A percentile compares a stretch with the other conserved stretches of the same genome.
These are phyloP conservation scores for Suillus bovinus DNA, from an alignment of 768 basidiomycete genomes.

Conservation along the genomic window DNA sequence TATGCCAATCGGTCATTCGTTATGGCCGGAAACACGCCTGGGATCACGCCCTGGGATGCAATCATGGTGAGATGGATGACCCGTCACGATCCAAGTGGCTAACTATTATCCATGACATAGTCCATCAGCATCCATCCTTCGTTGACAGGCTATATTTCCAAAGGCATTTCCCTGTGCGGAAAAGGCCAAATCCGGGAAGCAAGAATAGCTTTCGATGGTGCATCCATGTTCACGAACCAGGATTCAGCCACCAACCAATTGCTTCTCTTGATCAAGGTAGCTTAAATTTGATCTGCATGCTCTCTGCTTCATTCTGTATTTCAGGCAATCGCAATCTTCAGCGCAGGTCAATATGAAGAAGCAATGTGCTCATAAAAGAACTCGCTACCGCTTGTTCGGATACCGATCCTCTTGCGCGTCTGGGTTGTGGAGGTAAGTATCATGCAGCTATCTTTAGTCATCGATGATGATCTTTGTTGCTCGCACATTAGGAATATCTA, in stretches of 20 bases:
- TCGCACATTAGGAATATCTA: background rate
- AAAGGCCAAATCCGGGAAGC: background rate
- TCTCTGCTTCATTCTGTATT: background rate
- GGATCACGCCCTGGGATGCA: background rate
- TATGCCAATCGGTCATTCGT: background rate
- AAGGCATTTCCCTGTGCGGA: background rate
- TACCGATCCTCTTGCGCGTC: background rate
- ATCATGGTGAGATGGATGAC: background rate
- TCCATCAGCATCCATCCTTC: background rate
- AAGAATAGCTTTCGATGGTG: background rate
- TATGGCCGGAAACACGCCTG: background rate
- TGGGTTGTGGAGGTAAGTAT: background rate
- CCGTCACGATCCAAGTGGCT: background rate
- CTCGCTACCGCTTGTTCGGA: background rate
- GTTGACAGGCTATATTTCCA: background rate
- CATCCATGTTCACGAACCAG: background rate
- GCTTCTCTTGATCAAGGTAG: background rate
- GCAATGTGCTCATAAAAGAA: background rate
- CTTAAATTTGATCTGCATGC: rapidly evolving
- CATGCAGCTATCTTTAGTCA: background rate
- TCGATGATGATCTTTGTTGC: background rate
- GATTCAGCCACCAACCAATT: background rate
- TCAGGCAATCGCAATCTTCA: background rate
- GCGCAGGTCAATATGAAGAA: background rate
- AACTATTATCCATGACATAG: background rate